phyloP scores from a whole-genome alignment of 177 flowering plant genomes.

The Vitis hybrid region DNA sequence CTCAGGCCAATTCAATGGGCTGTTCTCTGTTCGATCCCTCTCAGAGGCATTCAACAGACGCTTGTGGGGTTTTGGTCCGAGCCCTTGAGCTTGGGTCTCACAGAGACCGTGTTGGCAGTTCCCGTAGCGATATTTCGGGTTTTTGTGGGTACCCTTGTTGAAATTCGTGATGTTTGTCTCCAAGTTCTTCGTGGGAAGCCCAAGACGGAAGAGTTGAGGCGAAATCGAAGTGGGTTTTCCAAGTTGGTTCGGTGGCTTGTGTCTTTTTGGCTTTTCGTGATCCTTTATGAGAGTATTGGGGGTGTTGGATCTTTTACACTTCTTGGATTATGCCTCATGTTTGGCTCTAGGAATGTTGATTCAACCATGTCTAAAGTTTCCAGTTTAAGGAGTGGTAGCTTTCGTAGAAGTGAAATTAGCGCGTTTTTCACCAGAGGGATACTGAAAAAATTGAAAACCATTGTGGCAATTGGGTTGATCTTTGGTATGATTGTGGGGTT shows the following conservation, averaged over 20 bases:
- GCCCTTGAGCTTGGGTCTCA: conserved; percentile 74
- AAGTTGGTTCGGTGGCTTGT: conserved; percentile 70
- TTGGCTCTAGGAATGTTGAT: conserved; percentile 45
- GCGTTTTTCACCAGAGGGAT: conserved; percentile 66
- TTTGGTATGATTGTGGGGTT: conserved; percentile 61
- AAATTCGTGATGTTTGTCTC: conserved; percentile 41
- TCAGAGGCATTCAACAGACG: conserved; percentile 76
- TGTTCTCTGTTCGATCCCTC: conserved; percentile 82
- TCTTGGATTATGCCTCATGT: conserved; percentile 55
- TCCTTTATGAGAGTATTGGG: conserved; percentile 70
- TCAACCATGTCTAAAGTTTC: conserved; percentile 66
- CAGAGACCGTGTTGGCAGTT: conserved; percentile 78
- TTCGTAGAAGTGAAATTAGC: conserved; percentile 44
- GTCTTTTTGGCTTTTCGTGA: conserved; percentile 73
- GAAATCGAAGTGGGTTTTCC: conserved; percentile 57
- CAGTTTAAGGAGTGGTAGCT: conserved; percentile 51
- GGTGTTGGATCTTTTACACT: conserved; percentile 45
- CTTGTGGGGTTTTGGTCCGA: conserved; percentile 84
- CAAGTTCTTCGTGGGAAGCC: conserved; percentile 38
- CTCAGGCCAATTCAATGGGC: conserved; percentile 91
- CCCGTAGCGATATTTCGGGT: conserved; percentile 74
- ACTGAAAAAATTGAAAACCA: conserved; percentile 66
- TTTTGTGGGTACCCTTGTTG: conserved; percentile 58
- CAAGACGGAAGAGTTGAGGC: conserved; percentile 25
- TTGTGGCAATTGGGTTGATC: conserved; percentile 84